These are phyloP conservation scores for Sporothrix dimorphospora DNA, from an alignment of 2,329 filamentous ascomycete species.

Conservation along the genomic window DNA sequence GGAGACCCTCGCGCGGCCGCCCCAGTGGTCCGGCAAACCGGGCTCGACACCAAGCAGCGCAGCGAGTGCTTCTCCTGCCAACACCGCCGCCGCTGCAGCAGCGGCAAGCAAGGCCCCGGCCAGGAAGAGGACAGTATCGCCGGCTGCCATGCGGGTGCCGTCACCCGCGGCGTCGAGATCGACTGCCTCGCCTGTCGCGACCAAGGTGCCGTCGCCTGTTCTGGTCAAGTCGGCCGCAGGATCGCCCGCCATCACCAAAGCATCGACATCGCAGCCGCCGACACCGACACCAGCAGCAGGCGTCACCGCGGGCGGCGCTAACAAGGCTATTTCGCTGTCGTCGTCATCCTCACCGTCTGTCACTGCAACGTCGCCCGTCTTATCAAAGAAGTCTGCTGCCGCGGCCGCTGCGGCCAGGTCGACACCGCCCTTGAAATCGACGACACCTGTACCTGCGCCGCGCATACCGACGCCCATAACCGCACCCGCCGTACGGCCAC, in stretches of 20 bases:
- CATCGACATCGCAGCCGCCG: slow-evolving; percentile 33
- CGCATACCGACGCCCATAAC: slow-evolving; percentile 31
- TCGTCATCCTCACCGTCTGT: slow-evolving; percentile 31
- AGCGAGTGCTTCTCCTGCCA: background rate
- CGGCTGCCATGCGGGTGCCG: slow-evolving; percentile 25
- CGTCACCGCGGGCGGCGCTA: slow-evolving; percentile 31
- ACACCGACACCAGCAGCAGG: slow-evolving; percentile 12
- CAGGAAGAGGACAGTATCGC: slow-evolving; percentile 26
- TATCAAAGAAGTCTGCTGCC: slow-evolving; percentile 28
- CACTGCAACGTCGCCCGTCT: slow-evolving; percentile 33
- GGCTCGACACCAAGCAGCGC: slow-evolving; percentile 20
- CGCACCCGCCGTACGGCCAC: slow-evolving; percentile 32
- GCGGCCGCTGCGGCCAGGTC: background rate
- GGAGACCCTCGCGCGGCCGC: slow-evolving; percentile 35
- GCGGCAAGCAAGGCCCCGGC: slow-evolving; percentile 3
- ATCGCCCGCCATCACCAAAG: slow-evolving; percentile 29
- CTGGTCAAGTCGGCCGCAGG: slow-evolving; percentile 28
- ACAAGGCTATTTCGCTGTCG: slow-evolving; percentile 28
- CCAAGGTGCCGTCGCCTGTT: slow-evolving; percentile 29
- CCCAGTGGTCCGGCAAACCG: slow-evolving; percentile 31
- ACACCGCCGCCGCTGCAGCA: slow-evolving; percentile 29
- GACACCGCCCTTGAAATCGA: slow-evolving; percentile 23
- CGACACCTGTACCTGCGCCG: slow-evolving; percentile 34
- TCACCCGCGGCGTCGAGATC: slow-evolving; percentile 27
- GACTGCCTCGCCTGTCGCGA: slow-evolving; percentile 27